phyloP scores from a whole-genome alignment of 1,284 basidiomycete genomes.

The Ceratobasidium sp. region DNA sequence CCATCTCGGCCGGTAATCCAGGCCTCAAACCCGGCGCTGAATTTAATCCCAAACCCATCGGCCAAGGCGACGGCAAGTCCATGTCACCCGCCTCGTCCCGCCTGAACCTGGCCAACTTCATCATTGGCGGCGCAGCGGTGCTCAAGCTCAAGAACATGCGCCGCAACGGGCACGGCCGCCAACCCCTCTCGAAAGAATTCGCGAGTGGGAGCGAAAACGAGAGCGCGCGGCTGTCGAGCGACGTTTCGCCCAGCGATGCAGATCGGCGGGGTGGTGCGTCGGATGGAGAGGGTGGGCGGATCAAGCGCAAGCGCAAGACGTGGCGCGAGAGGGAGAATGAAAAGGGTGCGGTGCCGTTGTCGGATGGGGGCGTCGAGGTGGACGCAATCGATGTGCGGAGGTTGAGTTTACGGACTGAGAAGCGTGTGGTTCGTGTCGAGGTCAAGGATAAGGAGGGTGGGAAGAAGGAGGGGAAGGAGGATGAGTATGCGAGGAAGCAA shows the following conservation, averaged over 20 bases:
- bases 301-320: conserved; percentile 9
- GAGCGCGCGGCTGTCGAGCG: conserved; percentile 2
- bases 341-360: background rate
- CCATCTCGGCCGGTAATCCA: conserved; percentile 17
- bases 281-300: conserved; percentile 24
- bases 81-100: conserved; percentile 31
- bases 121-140: conserved; percentile 29
- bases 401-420: conserved; percentile 3
- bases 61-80: conserved; percentile 1
- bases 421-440: conserved; percentile 17
- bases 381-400: background rate
- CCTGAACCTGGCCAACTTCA: conserved; percentile 34
- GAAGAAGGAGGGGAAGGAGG: background rate
- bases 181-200: background rate
- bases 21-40: background rate
- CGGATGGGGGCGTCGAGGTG: conserved; percentile 6
- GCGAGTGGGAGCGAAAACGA: conserved; percentile 37
- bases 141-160: conserved; percentile 11
- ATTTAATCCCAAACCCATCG: background rate
- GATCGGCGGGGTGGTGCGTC: conserved; percentile 18
- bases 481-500: conserved; percentile 16
- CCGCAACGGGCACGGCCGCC: background rate
- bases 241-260: conserved; percentile 24
- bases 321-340: conserved; percentile 7
- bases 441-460: background rate